Base-by-base conservation (phyloP, 176 grass and related monocot genomes). In the Dendrocalamus sinicus region DNA sequence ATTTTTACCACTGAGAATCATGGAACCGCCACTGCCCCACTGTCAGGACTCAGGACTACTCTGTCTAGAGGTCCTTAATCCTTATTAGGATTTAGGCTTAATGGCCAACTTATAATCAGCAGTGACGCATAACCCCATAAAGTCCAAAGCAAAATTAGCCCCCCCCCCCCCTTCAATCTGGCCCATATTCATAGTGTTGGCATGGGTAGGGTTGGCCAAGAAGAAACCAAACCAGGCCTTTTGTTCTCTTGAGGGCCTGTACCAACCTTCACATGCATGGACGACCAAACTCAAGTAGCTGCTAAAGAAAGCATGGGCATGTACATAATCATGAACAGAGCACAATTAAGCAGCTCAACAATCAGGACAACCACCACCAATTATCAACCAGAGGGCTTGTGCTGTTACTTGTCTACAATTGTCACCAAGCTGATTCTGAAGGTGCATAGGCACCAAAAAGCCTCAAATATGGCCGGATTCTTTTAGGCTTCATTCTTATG, bases 351-450 rank as follows among this genome's bases (percentile, higher is more conserved):
- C 43, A 24, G 4, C 61, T 37, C 48, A 76, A 77, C 22, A 88
- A 51, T 51, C 51, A 39, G 39, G 71, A 82, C 60, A 82, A 57
- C 48, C 32, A 9, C 78, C 39, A 68, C 23, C 37, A 58, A 58
- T 2, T 19, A n/a, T 12, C 69, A 67, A 13, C 19, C 41, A 76
- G 40, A 57, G 8, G 6, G 70, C 12, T 23, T 28, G 40, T 50
- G 41, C 7, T 55, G 13, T 66, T 37, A 86, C 26, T 63, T 15
- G 70, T 65, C 57, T 68, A 68, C n/a, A 87, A 30, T 24, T 14
- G 9, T 40, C 9, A 37, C 75, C 79, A 60, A 10, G 61, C 53
- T 40, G 62, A 76, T 20, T 13, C 75, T 51, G 24, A 62, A 69
- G 50, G 48, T 57, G 48, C 17, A 76, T 47, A 81, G 26, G 37